These are phyloP conservation scores for Cinnamomum micranthum DNA, from an alignment of 164 flowering plant species.

Conservation along the genomic window DNA sequence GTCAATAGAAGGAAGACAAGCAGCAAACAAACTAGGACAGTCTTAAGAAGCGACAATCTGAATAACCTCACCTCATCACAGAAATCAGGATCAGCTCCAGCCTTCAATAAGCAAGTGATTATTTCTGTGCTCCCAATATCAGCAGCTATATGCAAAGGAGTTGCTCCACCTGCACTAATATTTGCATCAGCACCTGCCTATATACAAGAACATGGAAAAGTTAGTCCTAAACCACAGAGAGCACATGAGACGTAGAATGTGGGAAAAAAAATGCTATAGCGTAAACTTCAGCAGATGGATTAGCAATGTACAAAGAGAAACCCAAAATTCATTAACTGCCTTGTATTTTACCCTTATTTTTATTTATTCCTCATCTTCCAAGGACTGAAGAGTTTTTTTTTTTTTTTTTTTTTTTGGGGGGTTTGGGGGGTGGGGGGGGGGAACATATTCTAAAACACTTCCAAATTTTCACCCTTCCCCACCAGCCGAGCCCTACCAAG, in stretches of 20 bases:
- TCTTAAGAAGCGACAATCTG: neutral
- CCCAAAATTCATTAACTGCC: no score
- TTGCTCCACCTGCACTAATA: slow-evolving; percentile 83
- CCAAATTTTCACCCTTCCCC: no score
- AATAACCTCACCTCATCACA: slow-evolving; percentile 64
- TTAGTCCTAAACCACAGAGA: slow-evolving; percentile 6
- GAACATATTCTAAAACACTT: no score
- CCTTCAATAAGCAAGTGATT: slow-evolving; percentile 65
- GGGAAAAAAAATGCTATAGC: neutral
- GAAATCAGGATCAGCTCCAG: slow-evolving; percentile 91
- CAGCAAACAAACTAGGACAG: neutral
- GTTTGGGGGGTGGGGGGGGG: no score
- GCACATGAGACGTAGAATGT: neutral
- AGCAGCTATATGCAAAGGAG: slow-evolving; percentile 93
- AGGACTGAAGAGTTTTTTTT: no score
- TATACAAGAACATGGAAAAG: slow-evolving; percentile 16
- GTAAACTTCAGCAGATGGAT: neutral
- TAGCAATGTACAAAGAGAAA: neutral
- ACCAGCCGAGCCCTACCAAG: no score
- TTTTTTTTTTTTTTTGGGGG: no score
- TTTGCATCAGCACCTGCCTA: slow-evolving; percentile 89
- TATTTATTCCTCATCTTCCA: no score
- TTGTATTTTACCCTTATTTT: no score
- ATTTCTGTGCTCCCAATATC: slow-evolving; percentile 68
- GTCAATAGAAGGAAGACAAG: neutral